Base-by-base conservation (phyloP, 2,329 filamentous ascomycete species). In the Neonectria hederae region DNA sequence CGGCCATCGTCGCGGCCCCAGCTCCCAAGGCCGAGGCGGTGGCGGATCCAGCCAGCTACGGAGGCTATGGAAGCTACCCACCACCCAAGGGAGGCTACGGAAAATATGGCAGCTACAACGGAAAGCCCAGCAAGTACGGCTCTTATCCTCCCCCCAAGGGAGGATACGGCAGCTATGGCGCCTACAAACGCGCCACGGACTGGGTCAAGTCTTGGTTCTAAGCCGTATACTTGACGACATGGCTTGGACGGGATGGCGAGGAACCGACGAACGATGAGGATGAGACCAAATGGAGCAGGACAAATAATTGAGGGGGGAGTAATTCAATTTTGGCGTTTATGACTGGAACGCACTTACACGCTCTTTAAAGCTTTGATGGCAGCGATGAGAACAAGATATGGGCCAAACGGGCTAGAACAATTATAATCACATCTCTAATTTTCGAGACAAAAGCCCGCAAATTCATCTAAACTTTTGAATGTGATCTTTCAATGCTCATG, bases 1-100 rank as follows among this genome's bases (percentile, higher is more conserved):
- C 70, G 17, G 75, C 71, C 28, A 63, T 64, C 40, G 40, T 77
- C 10, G 71, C 73, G 4, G 70, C 72, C 19, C 74, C 76, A 14
- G 73, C 69, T 14, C 62, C 74, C 1, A 70, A 67, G 22, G 63
- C 73, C 11, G 65, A 69, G 8, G 60, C 66, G 8, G 59, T 48
- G 2, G 59, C 66, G 1, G 67, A 45, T n/a, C 54, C 64, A 3
- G 51, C 62, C 14, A 52, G 65, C 7, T 62, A 62, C 35, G 54
- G 46, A 14, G 54, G 65, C 7, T 62, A 62, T 28, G 54, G 46
- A 14, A 30, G 11, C 19, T 65, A 65, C 17, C 57, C 55, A 26
- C 53, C 32, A 1, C 60, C 70, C 43, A 51, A 60, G 14, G 55
- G 38, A n/a, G 63, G 55, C 32, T 55, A 59, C 22, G 60, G 40